Evolutionary conservation across 192 early-diverging fungal genomes (phyloP), one percentile per base, ranked within the genome.

Genomic region (Podila clonocystis): DNA sequence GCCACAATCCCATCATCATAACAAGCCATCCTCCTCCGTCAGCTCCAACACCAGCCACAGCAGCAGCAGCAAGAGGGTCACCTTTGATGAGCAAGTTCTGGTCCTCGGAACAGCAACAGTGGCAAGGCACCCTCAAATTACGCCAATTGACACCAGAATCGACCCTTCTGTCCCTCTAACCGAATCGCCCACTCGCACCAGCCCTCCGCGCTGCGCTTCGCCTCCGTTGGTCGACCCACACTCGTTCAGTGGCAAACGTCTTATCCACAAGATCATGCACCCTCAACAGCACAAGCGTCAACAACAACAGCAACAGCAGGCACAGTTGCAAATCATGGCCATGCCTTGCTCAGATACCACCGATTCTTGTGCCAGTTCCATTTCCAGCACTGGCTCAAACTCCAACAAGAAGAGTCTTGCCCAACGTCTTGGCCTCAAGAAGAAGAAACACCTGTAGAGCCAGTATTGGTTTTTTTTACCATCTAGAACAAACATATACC

Each of bases 351-450:
- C 50, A 34, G 45, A 38, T 17, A 65, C n/a, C 26, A 28, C 63
- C 19, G 52, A 26, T 17, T 57, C 60, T 57, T 63, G 31, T 9
- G 50, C 50, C 45, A 75, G 61, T 68, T 67, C 50, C 73, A 75
- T 26, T 65, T 65, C 58, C 19, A n/a, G 33, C 30, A 29, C 3
- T 63, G 34, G n/a, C 11, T 12, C 24, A 22, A 59, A 68, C 26
- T 49, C 34, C 52, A 67, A 62, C 60, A 75, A 75, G 67, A 64
- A 75, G 67, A 64, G 49, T 5, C 48, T 75, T 3, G 62, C 38
- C n/a, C 61, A 69, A 26, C 74, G 74, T 30, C 67, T 75, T 33
- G 74, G 74, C 28, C 58, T 77, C 36, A 77, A 70, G 68, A 77
- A 77, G 33, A 77, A 72, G 52, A 55, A 55, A 17, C 52, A 55